Evolutionary conservation across 208 protist genomes (phyloP), one percentile per base, ranked within the genome.

Genomic region (Crithidia thermophila): DNA sequence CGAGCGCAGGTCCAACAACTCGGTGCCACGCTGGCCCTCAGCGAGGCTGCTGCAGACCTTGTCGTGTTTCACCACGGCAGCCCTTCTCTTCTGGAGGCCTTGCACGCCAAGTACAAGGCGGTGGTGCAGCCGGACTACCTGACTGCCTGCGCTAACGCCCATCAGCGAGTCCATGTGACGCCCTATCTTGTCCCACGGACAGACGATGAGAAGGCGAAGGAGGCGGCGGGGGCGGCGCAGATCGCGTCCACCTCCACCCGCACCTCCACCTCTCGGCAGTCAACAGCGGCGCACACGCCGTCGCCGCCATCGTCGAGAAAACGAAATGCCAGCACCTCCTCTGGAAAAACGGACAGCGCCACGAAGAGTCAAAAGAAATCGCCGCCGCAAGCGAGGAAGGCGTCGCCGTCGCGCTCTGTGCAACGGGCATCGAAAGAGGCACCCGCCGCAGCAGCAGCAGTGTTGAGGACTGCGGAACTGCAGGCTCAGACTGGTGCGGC

Each of bases 21-120:
- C n/a, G 87, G 87, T n/a, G 87, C 75, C 51, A 72, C 73, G 10
- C 66, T 93, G 1, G 84, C 79, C 39, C 42, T 88, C 8, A 88
- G 81, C 42, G 81, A 82, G 11, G 52, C 46, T 4, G 75, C 75
- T 4, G 87, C 87, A 1, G 74, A 86, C 39, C 39, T 93, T 11
- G 64, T 93, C 34, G 69, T 93, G 11, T 83, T 82, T 57, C 66
- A 86, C 57, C 56, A 80, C 49, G 83, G 78, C 42, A 84, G 45
- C 46, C 27, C 56, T 1, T 37, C 80, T 14, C 57, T 84, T 27
- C 40, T 91, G 14, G 56, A 66, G 4, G 70, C 49, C 25, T 30
- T 45, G 21, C 60, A 52, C 8, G 58, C 59, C 16, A 43, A 53
- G 25, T 80, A 74, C 60, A 90, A 85, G 42, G 58, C 47, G 0